Percentiles rank a stretch among this genome's conserved stretches.
phyloP scores from a whole-genome alignment of 352 stramenopile genomes.

The Globisporangium megalacanthum region DNA sequence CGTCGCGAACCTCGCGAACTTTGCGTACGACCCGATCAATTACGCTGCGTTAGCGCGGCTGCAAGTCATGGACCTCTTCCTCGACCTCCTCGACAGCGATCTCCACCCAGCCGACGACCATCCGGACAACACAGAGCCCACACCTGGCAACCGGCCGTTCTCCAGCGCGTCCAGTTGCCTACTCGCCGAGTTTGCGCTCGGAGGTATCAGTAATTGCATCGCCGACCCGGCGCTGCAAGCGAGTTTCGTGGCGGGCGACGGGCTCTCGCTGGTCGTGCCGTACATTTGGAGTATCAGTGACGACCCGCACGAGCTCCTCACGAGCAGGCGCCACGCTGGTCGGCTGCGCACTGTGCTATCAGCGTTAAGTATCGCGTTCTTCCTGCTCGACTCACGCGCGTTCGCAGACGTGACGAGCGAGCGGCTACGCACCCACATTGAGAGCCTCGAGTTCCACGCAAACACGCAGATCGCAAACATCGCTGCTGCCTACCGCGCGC shows the following conservation, averaged over 20 bases:
- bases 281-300: conserved; percentile 27
- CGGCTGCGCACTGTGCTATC: conserved; percentile 43
- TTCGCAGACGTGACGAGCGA: conserved; percentile 36
- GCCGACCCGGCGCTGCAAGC: conserved; percentile 46
- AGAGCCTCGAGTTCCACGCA: conserved; percentile 21
- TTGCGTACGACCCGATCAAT: conserved; percentile 85
- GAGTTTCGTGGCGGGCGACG: conserved; percentile 45
- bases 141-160: neutral
- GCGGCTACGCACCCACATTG: conserved; percentile 27
- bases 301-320: conserved; percentile 6
- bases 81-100: conserved; percentile 59
- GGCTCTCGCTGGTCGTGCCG: conserved; percentile 34
- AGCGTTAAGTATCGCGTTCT: conserved; percentile 55
- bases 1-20: conserved; percentile 77
- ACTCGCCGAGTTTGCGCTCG: conserved; percentile 65
- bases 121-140: neutral
- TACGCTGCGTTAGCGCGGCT: conserved; percentile 50
- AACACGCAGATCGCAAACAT: conserved; percentile 50
- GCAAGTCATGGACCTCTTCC: conserved; percentile 69
- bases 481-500: conserved; percentile 29
- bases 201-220: conserved; percentile 78
- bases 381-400: conserved; percentile 54
- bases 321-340: neutral
- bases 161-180: conserved; percentile 17
- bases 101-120: conserved; percentile 14